Evolutionary conservation across 139 green algal species (phyloP).

Genomic region (Desmodesmus armatus): DNA sequence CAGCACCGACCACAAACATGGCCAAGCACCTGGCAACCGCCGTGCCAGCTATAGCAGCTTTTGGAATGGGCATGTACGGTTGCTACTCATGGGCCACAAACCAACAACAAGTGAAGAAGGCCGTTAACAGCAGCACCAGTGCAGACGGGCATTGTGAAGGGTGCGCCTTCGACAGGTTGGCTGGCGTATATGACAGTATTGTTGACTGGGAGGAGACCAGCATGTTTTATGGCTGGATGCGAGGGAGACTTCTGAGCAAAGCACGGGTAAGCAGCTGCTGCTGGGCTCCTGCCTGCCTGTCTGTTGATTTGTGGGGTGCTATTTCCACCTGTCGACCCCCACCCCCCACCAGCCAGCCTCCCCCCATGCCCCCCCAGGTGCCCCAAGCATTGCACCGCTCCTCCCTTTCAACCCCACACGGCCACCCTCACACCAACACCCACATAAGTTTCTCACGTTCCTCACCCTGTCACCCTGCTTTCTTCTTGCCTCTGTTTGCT

Average conservation of each 20-base stretch:
- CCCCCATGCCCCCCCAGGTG: background rate
- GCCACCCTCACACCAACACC: too few species aligned
- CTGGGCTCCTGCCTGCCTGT: background rate
- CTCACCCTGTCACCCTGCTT: too few species aligned
- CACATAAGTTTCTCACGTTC: too few species aligned
- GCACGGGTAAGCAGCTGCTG: conserved; percentile 45
- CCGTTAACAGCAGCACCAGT: background rate
- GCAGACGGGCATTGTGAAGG: background rate
- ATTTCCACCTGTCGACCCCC: background rate
- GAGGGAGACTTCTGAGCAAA: conserved; percentile 60
- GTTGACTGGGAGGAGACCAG: conserved; percentile 68
- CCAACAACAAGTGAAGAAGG: background rate
- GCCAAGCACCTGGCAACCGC: too few species aligned
- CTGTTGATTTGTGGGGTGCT: background rate
- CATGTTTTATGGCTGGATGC: conserved; percentile 71
- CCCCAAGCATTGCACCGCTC: background rate
- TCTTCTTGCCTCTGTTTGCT: background rate
- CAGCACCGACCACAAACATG: too few species aligned
- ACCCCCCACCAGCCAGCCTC: background rate
- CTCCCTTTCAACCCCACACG: background rate
- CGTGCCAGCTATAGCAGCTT: too few species aligned
- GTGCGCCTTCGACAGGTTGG: conserved; percentile 58
- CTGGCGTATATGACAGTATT: conserved; percentile 62
- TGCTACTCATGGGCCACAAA: too few species aligned
- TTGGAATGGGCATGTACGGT: too few species aligned